phyloP scores from a whole-genome alignment of 805 yeast genomes.

The Myxozyma geophila region DNA sequence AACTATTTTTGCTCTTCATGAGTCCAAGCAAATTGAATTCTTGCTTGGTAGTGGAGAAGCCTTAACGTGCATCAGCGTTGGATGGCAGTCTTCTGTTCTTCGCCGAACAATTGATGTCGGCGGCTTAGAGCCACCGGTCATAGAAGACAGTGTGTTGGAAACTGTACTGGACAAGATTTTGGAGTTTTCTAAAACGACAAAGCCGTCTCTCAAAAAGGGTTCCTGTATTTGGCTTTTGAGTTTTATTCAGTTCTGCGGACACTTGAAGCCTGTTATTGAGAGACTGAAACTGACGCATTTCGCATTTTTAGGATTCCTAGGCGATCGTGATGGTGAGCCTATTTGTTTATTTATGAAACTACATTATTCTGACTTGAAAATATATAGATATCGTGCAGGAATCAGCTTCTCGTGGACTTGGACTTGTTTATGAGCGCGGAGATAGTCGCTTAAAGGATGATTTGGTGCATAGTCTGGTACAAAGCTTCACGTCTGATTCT shows the following conservation, averaged over 20 bases:
- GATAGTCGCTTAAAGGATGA: slow-evolving; percentile 67
- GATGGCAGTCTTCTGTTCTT: slow-evolving; percentile 71
- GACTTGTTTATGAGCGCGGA: slow-evolving; percentile 80
- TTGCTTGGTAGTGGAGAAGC: slow-evolving; percentile 86
- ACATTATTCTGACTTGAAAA: not conserved
- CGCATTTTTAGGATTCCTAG: slow-evolving; percentile 75
- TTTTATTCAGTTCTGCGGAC: slow-evolving; percentile 72
- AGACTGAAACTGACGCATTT: slow-evolving; percentile 67
- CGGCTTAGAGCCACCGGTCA: slow-evolving; percentile 3
- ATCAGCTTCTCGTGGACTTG: slow-evolving; percentile 85
- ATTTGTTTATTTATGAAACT: not conserved
- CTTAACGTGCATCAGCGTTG: slow-evolving; percentile 67
- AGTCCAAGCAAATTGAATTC: slow-evolving; percentile 73
- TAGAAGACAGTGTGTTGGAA: slow-evolving; percentile 37
- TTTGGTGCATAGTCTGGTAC: slow-evolving; percentile 71
- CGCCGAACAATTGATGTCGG: slow-evolving; percentile 59
- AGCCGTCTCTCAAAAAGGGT: slow-evolving; percentile 71
- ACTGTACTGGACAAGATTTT: slow-evolving; percentile 57
- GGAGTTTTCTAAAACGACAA: slow-evolving; percentile 60
- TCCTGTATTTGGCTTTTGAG: slow-evolving; percentile 87
- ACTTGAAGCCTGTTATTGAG: slow-evolving; percentile 48
- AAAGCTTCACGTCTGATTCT: slow-evolving; percentile 73
- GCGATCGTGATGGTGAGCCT: slow-evolving; percentile 66
- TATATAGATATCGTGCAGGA: slow-evolving; percentile 71
- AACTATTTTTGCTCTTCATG: slow-evolving; percentile 60